Base-by-base conservation (phyloP, 306 rosid genomes). In the Rosa lucieae region DNA sequence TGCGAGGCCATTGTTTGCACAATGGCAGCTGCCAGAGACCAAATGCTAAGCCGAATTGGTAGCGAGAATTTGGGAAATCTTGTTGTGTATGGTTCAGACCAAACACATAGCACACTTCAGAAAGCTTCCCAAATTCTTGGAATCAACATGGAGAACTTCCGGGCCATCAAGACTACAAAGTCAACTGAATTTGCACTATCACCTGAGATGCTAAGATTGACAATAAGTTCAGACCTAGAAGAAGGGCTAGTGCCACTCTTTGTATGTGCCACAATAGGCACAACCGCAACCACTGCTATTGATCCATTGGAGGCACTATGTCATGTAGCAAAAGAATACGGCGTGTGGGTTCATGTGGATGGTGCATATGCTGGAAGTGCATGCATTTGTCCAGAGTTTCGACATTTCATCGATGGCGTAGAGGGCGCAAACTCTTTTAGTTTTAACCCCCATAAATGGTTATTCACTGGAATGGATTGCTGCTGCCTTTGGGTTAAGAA, bases 261-360 rank as follows among this genome's bases (percentile, higher is more conserved):
- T 49, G 1, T 49, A 49, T 49, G 55, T 49, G 55, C 18, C 55
- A 49, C 55, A 3, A 49, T 49, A 5, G 55, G 55, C 4, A 49
- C 55, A 49, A 49, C 18, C 18, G 17, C 55, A 12, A 49, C 86
- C 0, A 59, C 79, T 7, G 73, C 80, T 5, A 17, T 83, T 23
- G 86, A 83, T 72, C 86, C 86, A 40, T 18, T 83, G 1, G 69
- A 14, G 12, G 12, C 73, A 1, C 75, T 83, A 3, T 58, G 79
- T 21, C 13, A 72, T 1, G 62, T 80, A 39, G 79, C 87, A 1
- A 77, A 58, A 35, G 76, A 65, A 14, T 66, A 80, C 10, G 77
- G 43, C 18, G 56, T 84, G 13, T 84, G 84, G 84, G 82, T 84
- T 8, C 87, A 83, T n/a, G 75, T 83, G 2, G 86, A 83, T 32